These are phyloP conservation scores for Candida maris DNA, from an alignment of 805 yeast species.

Conservation along the genomic window DNA sequence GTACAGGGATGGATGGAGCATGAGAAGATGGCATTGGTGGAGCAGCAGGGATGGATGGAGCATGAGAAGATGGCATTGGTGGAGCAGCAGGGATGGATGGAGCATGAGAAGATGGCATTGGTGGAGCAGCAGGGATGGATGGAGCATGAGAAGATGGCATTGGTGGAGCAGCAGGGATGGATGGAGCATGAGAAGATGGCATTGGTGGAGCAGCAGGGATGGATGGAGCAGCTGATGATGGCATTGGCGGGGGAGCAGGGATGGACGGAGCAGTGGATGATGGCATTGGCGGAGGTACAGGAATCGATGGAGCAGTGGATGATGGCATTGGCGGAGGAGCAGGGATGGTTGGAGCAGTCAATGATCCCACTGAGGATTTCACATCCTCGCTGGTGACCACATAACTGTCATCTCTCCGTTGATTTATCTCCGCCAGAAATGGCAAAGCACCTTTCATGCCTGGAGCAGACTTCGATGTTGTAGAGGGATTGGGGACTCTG, in stretches of 20 bases:
- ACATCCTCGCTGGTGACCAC: constrained; percentile 40
- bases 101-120: too few relatives aligned
- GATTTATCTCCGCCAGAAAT: constrained; percentile 55
- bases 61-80: too few relatives aligned
- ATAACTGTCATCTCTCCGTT: constrained; percentile 47
- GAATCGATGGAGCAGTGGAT: constrained; percentile 10
- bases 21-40: constrained; percentile 8
- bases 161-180: constrained; percentile 7
- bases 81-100: too few relatives aligned
- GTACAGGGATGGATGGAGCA: constrained; percentile 1
- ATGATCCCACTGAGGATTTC: constrained; percentile 9
- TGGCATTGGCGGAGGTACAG: constrained; percentile 23
- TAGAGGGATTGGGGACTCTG: background rate
- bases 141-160: too few relatives aligned
- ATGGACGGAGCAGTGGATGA: constrained; percentile 13
- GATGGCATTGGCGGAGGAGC: constrained; percentile 16
- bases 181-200: constrained; percentile 10
- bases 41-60: too few relatives aligned
- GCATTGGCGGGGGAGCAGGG: constrained; percentile 4
- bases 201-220: constrained; percentile 11
- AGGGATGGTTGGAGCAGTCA: constrained; percentile 22
- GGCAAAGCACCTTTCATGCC: constrained; percentile 45
- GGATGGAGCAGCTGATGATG: constrained; percentile 37
- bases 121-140: too few relatives aligned
- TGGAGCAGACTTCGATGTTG: constrained; percentile 14